Percentiles rank a stretch among this genome's conserved stretches.
Evolutionary conservation across 371 early-diverging fungal species (phyloP).

Genomic region (Apophysomyces sp.): DNA sequence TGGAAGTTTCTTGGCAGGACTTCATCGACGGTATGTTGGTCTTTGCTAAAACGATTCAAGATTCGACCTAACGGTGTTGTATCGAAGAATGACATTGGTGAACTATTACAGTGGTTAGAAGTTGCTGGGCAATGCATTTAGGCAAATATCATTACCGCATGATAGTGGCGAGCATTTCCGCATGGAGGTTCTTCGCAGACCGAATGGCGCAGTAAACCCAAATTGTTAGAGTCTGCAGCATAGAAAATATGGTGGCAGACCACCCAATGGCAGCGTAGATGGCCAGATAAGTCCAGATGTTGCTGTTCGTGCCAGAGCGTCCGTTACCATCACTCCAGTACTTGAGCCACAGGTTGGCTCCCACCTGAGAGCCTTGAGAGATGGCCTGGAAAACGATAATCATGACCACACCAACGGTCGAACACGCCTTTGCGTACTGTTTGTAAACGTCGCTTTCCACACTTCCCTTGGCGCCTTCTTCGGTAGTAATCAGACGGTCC

Average conservation of each 20-base stretch:
- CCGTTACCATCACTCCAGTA: conserved; percentile 65
- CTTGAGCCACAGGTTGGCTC: conserved; percentile 72
- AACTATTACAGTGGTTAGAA: too few relatives aligned
- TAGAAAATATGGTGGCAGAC: conserved; percentile 59
- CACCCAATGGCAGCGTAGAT: conserved; percentile 85
- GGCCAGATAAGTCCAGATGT: conserved; percentile 63
- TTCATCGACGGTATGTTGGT: conserved; percentile 85
- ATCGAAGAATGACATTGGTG: conserved; percentile 90
- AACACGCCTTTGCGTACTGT: conserved; percentile 79
- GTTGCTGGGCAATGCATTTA: too few relatives aligned
- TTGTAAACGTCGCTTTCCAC: conserved; percentile 74
- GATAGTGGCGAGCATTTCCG: conserved; percentile 55
- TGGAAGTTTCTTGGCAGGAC: conserved; percentile 63
- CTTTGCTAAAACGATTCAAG: conserved; percentile 86
- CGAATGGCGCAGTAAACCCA: conserved; percentile 85
- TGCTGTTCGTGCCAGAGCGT: conserved; percentile 23
- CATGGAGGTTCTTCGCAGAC: conserved; percentile 62
- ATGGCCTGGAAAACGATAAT: conserved; percentile 58
- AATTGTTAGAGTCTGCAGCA: conserved; percentile 72
- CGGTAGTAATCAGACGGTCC: conserved; percentile 65
- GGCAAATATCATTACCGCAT: conserved; percentile 20
- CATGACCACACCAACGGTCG: conserved; percentile 47
- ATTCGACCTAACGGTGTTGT: conserved; percentile 88
- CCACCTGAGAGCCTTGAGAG: conserved; percentile 57
- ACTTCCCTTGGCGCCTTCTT: conserved; percentile 79